Conservation (phyloP, 805 yeast genomes). For the Blastobotrys terrestris region DNA sequence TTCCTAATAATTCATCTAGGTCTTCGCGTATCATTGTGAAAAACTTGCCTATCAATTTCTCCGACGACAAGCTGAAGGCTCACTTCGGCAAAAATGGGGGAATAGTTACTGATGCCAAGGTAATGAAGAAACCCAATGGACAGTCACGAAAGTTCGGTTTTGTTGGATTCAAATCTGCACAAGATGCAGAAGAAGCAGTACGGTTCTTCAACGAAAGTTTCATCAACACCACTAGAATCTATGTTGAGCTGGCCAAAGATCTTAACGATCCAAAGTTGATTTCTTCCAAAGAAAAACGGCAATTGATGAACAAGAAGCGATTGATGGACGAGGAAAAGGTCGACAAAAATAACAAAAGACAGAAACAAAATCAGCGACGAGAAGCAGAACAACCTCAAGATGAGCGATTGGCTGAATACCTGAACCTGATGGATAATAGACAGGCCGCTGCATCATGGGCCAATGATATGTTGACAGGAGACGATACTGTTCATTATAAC, state of each 20-base stretch:
- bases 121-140: constrained; percentile 75
- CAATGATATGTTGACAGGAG: constrained; percentile 32
- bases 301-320: constrained; percentile 11
- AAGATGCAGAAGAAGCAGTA: constrained; percentile 75
- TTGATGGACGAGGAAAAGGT: constrained; percentile 40
- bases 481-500: not conserved
- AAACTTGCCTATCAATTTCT: constrained; percentile 72
- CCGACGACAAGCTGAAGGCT: constrained; percentile 63
- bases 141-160: constrained; percentile 91
- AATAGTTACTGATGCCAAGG: constrained; percentile 76
- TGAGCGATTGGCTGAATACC: constrained; percentile 62
- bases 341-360: constrained; percentile 10
- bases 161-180: constrained; percentile 69
- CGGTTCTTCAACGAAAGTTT: constrained; percentile 68
- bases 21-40: constrained; percentile 83
- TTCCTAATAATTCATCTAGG: not conserved
- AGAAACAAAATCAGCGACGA: constrained; percentile 35
- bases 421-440: constrained; percentile 77
- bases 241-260: constrained; percentile 77
- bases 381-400: constrained; percentile 31
- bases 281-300: constrained; percentile 12
- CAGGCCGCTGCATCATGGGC: constrained; percentile 70
- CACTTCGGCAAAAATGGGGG: constrained; percentile 46
- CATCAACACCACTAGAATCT: constrained; percentile 74
- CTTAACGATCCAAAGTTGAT: constrained; percentile 72